Conservation (phyloP, 148 eudicot species). For the Drosera capensis region DNA sequence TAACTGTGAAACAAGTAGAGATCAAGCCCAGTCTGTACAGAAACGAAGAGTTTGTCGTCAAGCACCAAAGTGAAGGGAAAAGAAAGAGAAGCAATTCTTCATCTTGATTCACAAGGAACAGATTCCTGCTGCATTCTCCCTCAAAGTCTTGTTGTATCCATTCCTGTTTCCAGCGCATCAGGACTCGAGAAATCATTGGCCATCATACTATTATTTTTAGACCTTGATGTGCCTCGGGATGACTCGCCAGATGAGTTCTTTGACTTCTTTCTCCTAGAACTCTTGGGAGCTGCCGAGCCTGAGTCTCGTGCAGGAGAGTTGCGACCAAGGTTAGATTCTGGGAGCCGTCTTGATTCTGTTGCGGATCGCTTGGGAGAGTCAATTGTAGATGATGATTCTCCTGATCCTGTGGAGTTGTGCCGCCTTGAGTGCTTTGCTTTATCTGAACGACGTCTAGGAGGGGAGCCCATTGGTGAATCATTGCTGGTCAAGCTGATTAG, state of each 20-base stretch:
- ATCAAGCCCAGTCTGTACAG: too few species aligned
- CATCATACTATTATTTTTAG: neutral
- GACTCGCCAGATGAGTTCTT: constrained; percentile 12
- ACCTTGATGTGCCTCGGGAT: neutral
- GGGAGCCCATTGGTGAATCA: constrained; percentile 10
- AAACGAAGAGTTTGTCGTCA: neutral
- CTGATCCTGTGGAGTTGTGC: constrained; percentile 11
- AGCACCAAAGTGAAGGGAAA: neutral
- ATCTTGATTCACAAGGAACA: constrained; percentile 7
- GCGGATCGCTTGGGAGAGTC: constrained; percentile 9
- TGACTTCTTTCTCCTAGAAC: constrained; percentile 23
- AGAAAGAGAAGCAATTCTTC: neutral
- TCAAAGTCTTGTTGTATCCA: neutral
- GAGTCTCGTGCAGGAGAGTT: constrained; percentile 16
- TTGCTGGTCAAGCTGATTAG: constrained; percentile 11
- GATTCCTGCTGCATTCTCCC: constrained; percentile 7
- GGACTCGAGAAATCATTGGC: neutral
- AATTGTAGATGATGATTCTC: constrained; percentile 11
- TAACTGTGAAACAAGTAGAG: too few species aligned
- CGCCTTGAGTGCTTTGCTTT: constrained; percentile 17
- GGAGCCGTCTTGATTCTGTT: constrained; percentile 9
- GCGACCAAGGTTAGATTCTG: neutral
- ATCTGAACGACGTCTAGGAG: constrained; percentile 15
- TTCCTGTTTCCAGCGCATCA: too few species aligned
- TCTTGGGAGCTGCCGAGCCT: constrained; percentile 6